A percentile compares a stretch with the other conserved stretches of the same genome.
Conservation (phyloP, 2,329 filamentous ascomycete species). For the Talaromyces sp. region DNA sequence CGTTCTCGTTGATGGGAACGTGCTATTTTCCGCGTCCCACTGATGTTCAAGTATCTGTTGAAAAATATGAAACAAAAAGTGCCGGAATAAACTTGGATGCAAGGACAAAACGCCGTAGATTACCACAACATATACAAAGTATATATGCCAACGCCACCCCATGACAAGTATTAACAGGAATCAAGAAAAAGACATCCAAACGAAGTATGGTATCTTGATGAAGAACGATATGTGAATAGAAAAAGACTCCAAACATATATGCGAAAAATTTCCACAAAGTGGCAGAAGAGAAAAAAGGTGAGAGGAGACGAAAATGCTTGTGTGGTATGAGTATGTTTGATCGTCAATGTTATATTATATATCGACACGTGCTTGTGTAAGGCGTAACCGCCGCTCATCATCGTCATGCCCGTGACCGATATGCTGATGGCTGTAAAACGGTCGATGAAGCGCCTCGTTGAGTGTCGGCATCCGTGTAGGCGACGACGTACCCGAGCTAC, state of each 20-base stretch:
- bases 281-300: neutral
- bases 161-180: neutral
- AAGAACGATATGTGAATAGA: neutral
- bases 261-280: neutral
- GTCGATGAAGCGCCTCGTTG: constrained; percentile 2
- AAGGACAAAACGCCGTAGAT: neutral
- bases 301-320: neutral
- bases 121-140: neutral
- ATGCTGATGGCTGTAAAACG: constrained; percentile 24
- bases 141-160: neutral
- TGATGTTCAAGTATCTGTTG: neutral
- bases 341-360: constrained; percentile 29
- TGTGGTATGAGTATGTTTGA: neutral
- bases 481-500: constrained; percentile 33
- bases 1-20: neutral
- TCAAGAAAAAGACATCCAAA: constrained; percentile 11
- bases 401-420: constrained; percentile 32
- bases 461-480: constrained; percentile 11
- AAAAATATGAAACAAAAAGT: neutral
- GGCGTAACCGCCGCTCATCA: constrained; percentile 40
- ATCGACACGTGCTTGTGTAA: constrained; percentile 42
- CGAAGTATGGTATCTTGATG: constrained; percentile 10
- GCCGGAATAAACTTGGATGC: neutral
- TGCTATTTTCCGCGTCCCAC: neutral
- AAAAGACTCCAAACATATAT: neutral